Conservation (phyloP, 371 early-diverging fungal genomes). For the Mortierella sp. region DNA sequence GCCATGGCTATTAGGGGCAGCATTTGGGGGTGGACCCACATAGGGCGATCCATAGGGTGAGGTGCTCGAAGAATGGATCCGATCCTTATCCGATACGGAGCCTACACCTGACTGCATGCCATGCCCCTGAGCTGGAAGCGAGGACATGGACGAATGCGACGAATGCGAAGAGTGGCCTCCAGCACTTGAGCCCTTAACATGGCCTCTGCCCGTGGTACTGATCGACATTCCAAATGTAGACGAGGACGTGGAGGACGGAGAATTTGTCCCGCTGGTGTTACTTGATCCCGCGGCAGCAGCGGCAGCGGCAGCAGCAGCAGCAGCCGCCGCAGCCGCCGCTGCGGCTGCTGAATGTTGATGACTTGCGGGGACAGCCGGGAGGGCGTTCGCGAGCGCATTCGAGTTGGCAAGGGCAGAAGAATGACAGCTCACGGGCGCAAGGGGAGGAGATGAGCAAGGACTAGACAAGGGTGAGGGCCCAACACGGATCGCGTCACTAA, state of each 20-base stretch:
- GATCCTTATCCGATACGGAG: too few species aligned
- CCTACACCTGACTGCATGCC: too few species aligned
- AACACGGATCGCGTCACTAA: slow-evolving; percentile 26
- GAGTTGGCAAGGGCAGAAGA: slow-evolving; percentile 7
- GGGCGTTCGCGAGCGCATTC: slow-evolving; percentile 30
- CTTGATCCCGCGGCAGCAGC: slow-evolving; percentile 12
- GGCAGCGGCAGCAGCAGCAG: slow-evolving; percentile 33
- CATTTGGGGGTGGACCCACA: slow-evolving; percentile 12
- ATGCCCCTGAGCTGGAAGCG: neutral
- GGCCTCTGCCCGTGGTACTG: too few species aligned
- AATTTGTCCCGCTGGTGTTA: slow-evolving; percentile 5
- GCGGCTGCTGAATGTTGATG: slow-evolving; percentile 49
- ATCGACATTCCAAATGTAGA: slow-evolving; percentile 8
- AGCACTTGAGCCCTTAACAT: too few species aligned
- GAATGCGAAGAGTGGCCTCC: slow-evolving; percentile 3
- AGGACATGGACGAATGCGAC: slow-evolving; percentile 30
- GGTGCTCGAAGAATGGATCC: slow-evolving; percentile 2
- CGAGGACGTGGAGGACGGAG: slow-evolving; percentile 28
- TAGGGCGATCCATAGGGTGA: slow-evolving; percentile 44
- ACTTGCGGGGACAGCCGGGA: slow-evolving; percentile 41
- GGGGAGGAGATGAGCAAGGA: slow-evolving; percentile 48
- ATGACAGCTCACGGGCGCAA: slow-evolving; percentile 16
- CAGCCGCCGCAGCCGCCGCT: slow-evolving; percentile 44
- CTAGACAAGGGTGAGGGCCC: slow-evolving; percentile 47
- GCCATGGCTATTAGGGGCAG: neutral